Conservation (phyloP, 495 filamentous ascomycete species). For the Aspergillus hancockii region DNA sequence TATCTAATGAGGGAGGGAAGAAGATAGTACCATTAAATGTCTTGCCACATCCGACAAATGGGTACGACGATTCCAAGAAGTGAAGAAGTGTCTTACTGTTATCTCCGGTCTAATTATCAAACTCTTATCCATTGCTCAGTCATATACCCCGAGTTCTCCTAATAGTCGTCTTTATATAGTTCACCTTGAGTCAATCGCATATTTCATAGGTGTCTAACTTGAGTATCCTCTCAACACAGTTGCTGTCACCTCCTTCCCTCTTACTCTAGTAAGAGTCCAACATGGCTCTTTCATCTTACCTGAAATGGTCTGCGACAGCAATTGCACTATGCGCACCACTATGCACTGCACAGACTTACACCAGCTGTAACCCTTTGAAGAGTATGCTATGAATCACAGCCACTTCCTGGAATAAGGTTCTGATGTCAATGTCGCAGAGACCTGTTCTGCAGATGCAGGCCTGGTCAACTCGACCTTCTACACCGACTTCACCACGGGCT, state of each 20-base stretch:
- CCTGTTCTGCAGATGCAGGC: slow-evolving; percentile 65
- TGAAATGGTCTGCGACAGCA: slow-evolving; percentile 25
- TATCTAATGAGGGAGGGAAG: not conserved
- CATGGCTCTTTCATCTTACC: slow-evolving; percentile 21
- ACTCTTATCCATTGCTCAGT: not conserved
- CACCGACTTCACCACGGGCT: slow-evolving; percentile 66
- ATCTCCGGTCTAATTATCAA: not conserved
- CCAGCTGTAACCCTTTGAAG: slow-evolving; percentile 68
- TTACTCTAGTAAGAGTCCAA: not conserved
- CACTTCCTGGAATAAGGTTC: not conserved
- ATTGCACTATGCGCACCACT: slow-evolving; percentile 28
- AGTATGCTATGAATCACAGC: slow-evolving; percentile 27
- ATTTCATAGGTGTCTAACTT: not conserved
- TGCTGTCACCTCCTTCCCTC: not conserved
- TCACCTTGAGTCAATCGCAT: not conserved
- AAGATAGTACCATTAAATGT: not conserved
- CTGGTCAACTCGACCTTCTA: slow-evolving; percentile 55
- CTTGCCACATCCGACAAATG: not conserved
- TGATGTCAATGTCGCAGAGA: slow-evolving; percentile 23
- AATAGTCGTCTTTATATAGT: not conserved
- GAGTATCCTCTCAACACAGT: not conserved
- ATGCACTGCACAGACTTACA: slow-evolving; percentile 69
- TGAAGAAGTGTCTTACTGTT: not conserved
- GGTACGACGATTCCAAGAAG: not conserved
- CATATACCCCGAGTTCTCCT: not conserved